Percentiles rank a stretch among this genome's conserved stretches.
Conservation (phyloP, 495 filamentous ascomycete genomes). For the Trichoderma parareesei region DNA sequence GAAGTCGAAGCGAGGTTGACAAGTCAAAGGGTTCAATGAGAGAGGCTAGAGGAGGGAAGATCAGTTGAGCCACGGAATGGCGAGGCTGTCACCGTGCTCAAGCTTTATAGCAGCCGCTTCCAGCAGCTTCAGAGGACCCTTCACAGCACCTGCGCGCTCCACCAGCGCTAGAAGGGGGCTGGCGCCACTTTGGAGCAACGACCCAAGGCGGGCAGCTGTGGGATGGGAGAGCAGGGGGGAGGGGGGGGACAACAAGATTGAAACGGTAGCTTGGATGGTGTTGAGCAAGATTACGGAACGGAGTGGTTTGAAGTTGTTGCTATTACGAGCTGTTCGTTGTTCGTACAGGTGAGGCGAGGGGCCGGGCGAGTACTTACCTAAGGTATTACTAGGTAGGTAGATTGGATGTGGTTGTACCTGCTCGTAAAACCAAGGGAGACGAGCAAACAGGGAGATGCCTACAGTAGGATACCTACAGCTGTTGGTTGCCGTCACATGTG, state of each 20-base stretch:
- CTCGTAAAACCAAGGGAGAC: too few species aligned
- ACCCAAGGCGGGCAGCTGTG: neutral
- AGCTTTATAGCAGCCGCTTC: neutral
- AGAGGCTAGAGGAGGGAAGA: neutral
- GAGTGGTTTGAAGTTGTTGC: neutral
- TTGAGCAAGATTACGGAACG: constrained; percentile 14
- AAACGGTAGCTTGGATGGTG: constrained; percentile 11
- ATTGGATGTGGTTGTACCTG: too few species aligned
- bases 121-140: neutral
- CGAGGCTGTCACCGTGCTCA: neutral
- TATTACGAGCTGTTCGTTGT: too few species aligned
- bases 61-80: neutral
- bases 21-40: too few species aligned
- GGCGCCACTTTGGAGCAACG: neutral
- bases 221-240: neutral
- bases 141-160: neutral
- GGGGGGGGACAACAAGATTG: neutral
- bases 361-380: too few species aligned
- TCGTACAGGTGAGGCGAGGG: too few species aligned
- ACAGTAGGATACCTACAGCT: too few species aligned
- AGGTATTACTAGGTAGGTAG: too few species aligned
- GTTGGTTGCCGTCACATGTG: too few species aligned
- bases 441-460: too few species aligned
- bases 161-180: neutral
- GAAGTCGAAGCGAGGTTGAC: too few species aligned